Evolutionary conservation across 1,284 basidiomycete genomes (phyloP), one percentile per base, ranked within the genome.

Genomic region (Sanguinoderma infundibulare): DNA sequence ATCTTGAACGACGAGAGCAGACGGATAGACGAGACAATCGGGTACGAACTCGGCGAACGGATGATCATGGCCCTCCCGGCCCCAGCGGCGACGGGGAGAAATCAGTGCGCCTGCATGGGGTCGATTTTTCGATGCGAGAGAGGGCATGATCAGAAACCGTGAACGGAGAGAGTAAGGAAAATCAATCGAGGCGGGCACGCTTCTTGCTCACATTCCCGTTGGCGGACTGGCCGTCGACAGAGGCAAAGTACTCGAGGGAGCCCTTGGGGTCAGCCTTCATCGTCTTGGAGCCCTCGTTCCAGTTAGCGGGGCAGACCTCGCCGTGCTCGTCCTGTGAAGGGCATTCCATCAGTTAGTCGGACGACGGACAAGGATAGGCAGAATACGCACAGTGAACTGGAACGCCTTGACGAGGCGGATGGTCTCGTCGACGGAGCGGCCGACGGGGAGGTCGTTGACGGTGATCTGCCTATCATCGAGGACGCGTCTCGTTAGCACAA

Each of bases 231-330:
- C 66, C 70, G 30, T 57, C 70, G 26, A 74, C 73, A 20, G 77
- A 63, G 42, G 79, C 70, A 69, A 96, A 95, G 79, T 95, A 95
- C 70, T 92, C 91, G 57, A 88, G 77, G 64, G 90, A 90, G 60
- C 81, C 85, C 68, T 81, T 82, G 20, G 90, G 90, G 74, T 91
- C 86, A 15, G 89, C 81, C 75, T 92, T 92, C 80, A 94, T 92
- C 40, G 92, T 92, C 77, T 86, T 86, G 58, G 78, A 74, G 36
- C 91, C 90, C 71, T 90, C 85, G 20, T 79, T 85, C 95, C 94
- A 96, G 79, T 92, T 92, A 28, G 88, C 90, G 24, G 94, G 94
- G 83, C 94, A 96, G 53, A 95, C 93, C 76, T 96, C 94, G 49
- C 94, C 94, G 73, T 94, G 84, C 76, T 90, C 81, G 68, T 96